Conservation (phyloP, 2,329 filamentous ascomycete species). For the Ophiostoma perfectum region DNA sequence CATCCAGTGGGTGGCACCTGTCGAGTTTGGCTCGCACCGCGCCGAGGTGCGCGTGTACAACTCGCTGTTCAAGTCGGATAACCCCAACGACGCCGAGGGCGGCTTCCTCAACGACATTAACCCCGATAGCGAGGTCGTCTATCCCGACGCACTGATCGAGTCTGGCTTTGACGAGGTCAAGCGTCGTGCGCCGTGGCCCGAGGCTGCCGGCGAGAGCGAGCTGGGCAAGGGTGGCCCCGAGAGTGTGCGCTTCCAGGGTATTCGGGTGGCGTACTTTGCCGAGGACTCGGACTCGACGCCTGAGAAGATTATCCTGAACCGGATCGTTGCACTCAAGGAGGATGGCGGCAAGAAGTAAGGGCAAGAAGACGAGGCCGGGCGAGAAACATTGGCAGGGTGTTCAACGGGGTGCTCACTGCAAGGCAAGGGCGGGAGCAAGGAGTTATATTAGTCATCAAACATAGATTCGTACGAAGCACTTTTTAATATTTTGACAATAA, state of each 20-base stretch:
- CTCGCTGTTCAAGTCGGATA: conserved; percentile 77
- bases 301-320: conserved; percentile 80
- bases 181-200: conserved; percentile 71
- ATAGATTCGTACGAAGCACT: conserved; percentile 22
- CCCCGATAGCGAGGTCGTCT: conserved; percentile 76
- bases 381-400: conserved; percentile 3
- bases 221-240: conserved; percentile 59
- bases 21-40: conserved; percentile 54
- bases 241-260: conserved; percentile 82
- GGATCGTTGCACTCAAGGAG: conserved; percentile 88
- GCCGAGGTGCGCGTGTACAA: conserved; percentile 76
- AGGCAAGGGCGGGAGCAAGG: conserved; percentile 8
- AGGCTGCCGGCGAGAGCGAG: conserved; percentile 64
- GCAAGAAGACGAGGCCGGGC: background rate
- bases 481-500: conserved; percentile 30
- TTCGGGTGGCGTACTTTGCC: conserved; percentile 78
- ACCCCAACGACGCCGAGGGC: conserved; percentile 69
- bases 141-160: conserved; percentile 72
- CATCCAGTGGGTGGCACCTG: conserved; percentile 77
- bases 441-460: conserved; percentile 27
- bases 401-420: conserved; percentile 3
- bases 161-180: conserved; percentile 74
- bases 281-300: conserved; percentile 73
- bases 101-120: conserved; percentile 83
- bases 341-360: conserved; percentile 61